Evolutionary conservation across 495 filamentous ascomycete species (phyloP), one percentile per base, ranked within the genome.

Genomic region (Penicillium cinerascens): DNA sequence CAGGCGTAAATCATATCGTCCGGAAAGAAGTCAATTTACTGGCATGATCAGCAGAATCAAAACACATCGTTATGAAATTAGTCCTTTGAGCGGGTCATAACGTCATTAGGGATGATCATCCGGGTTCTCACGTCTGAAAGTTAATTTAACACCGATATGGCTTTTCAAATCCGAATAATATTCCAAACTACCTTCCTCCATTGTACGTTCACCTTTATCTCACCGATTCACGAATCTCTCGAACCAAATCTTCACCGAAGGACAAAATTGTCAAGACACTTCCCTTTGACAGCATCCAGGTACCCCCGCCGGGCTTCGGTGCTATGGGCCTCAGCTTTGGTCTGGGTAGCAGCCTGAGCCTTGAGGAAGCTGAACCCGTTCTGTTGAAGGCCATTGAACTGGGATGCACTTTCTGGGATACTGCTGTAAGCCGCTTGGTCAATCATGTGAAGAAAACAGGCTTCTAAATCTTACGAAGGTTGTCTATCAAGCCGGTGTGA

Each of bases 321-420:
- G 74, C 74, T 22, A 78, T 78, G 73, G 74, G 74, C 4, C 51
- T 78, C 20, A 78, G 65, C 54, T 69, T 66, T 51, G 68, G 63
- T 5, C 25, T 78, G 54, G 77, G 77, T 8, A 65, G 27, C 26
- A 71, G 74, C 41, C 56, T 78, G 3, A 71, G 47, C 33, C 55
- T 69, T 6, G 73, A 79, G 46, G 51, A 79, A 55, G 73, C 77
- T 8, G 77, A 79, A 41, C 77, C 77, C 21, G 76, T 79, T 0
- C 57, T 79, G 1, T 50, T 76, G 37, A 78, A 77, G 51, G 77
- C 76, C 0, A 71, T 79, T 49, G 75, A 79, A 44, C 48, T 79
- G 6, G 76, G 76, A 9, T 79, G 76, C 42, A 78, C 74, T 4
- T 79, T 79, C 58, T 79, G 77, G 77, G 77, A 79, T 49, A 78